These are phyloP conservation scores for Hemisphaericaspora subhashii DNA, from an alignment of 1,139 yeast species.

Conservation along the genomic window DNA sequence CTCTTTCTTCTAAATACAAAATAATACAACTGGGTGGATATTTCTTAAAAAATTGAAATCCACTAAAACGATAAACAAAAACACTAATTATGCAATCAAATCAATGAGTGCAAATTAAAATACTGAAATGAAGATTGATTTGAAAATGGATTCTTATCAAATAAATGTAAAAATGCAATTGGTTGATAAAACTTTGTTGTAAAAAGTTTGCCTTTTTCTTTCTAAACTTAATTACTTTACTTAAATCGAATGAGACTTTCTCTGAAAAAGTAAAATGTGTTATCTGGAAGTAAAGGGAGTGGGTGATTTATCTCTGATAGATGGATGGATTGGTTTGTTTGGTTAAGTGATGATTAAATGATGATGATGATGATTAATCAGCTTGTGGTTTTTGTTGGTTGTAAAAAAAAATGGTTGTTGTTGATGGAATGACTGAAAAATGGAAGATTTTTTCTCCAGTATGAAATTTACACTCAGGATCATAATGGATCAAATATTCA, in stretches of 20 bases:
- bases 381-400: not conserved
- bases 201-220: too few species aligned
- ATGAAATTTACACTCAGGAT: not conserved
- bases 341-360: not conserved
- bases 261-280: too few species aligned
- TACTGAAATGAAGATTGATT: not conserved
- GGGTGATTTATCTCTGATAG: too few species aligned
- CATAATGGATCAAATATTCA: not conserved
- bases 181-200: too few species aligned
- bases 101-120: not conserved
- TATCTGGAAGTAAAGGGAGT: too few species aligned
- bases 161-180: conserved; percentile 2
- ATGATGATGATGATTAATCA: not conserved
- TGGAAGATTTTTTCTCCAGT: conserved; percentile 2
- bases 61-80: too few species aligned
- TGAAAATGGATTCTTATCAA: not conserved
- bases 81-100: conserved; percentile 3
- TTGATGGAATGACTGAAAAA: not conserved
- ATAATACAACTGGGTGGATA: conserved; percentile 2
- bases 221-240: too few species aligned
- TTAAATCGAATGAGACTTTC: too few species aligned
- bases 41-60: not conserved
- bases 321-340: not conserved
- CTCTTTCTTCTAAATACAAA: not conserved
- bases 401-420: not conserved